Conservation (phyloP, 2,329 filamentous ascomycete genomes). For the Thelonectria rubi region DNA sequence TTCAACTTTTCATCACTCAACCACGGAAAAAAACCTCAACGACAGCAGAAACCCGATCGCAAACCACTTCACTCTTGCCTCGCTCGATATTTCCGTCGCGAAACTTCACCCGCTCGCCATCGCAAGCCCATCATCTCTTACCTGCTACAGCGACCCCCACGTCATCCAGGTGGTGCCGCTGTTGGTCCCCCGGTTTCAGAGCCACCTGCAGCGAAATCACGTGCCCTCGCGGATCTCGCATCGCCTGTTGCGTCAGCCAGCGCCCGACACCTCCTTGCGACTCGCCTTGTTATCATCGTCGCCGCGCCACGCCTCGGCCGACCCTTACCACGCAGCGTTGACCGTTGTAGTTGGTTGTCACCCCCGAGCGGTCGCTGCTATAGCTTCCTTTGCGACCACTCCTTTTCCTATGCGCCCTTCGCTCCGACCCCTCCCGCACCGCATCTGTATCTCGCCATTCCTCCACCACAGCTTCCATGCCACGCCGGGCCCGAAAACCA, state of each 20-base stretch:
- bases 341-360: constrained; percentile 42
- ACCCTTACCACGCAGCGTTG: constrained; percentile 46
- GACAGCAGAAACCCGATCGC: too few relatives aligned
- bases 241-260: constrained; percentile 33
- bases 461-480: constrained; percentile 45
- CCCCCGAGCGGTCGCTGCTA: constrained; percentile 25
- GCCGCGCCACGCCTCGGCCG: constrained; percentile 40
- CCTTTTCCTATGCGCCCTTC: constrained; percentile 17
- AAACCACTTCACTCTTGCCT: too few relatives aligned
- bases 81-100: too few relatives aligned
- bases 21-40: too few relatives aligned
- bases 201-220: constrained; percentile 35
- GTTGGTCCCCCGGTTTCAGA: constrained; percentile 28
- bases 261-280: constrained; percentile 31
- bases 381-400: constrained; percentile 16
- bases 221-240: constrained; percentile 38
- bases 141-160: not conserved
- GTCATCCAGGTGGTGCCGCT: constrained; percentile 14
- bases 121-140: too few relatives aligned
- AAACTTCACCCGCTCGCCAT: too few relatives aligned
- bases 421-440: constrained; percentile 14
- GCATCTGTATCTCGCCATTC: constrained; percentile 22
- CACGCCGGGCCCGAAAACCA: constrained; percentile 39
- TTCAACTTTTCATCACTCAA: too few relatives aligned
- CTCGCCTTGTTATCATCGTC: constrained; percentile 38